phyloP scores from a whole-genome alignment of 2,329 filamentous ascomycete species.

The Fusarium pilosicola region DNA sequence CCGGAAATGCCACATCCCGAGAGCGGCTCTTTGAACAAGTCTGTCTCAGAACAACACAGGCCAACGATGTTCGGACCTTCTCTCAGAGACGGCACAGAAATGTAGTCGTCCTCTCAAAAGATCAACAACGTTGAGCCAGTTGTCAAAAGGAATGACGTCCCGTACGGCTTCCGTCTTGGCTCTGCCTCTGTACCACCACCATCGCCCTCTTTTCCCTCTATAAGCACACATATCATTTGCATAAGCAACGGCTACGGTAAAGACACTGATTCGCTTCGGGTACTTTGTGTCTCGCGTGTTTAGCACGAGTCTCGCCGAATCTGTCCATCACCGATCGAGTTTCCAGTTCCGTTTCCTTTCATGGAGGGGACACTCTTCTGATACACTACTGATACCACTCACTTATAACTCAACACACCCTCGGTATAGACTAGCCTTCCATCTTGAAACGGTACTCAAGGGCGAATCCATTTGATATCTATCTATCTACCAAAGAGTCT shows the following conservation, averaged over 20 bases:
- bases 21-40: conserved; percentile 36
- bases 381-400: conserved; percentile 33
- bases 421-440: not conserved
- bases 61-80: conserved; percentile 13
- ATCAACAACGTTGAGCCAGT: not conserved
- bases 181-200: not conserved
- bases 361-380: conserved; percentile 19
- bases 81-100: conserved; percentile 11
- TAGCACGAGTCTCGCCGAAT: conserved; percentile 22
- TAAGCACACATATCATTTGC: not conserved
- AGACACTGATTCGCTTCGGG: conserved; percentile 19
- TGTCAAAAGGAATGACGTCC: conserved; percentile 27
- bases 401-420: conserved; percentile 29
- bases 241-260: not conserved
- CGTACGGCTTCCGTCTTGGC: conserved; percentile 13
- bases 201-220: not conserved
- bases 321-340: conserved; percentile 14
- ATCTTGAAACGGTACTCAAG: conserved; percentile 6
- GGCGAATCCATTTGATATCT: not conserved
- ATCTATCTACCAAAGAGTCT: conserved; percentile 13
- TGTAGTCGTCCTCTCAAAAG: not conserved
- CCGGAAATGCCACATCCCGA: conserved; percentile 49
- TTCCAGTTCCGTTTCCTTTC: conserved; percentile 12
- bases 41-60: conserved; percentile 44
- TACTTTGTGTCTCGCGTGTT: conserved; percentile 10